A percentile compares a stretch with the other conserved stretches of the same genome.
Evolutionary conservation across 2,329 filamentous ascomycete species (phyloP).

Genomic region (Botrytis sinoallii): DNA sequence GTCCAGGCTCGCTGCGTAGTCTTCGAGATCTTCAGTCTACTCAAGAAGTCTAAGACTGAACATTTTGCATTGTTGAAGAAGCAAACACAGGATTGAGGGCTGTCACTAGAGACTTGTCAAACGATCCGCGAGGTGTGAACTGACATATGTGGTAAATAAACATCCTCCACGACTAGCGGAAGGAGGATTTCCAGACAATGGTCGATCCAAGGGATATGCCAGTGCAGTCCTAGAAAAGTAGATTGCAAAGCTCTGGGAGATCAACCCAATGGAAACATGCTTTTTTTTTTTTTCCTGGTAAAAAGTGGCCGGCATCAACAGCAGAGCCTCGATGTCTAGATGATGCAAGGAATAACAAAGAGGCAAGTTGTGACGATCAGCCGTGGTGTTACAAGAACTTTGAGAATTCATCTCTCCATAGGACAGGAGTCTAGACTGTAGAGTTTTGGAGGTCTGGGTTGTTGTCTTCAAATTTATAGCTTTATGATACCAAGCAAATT

Average conservation of each 20-base stretch:
- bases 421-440: background rate
- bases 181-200: background rate
- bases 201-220: background rate
- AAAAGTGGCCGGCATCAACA: background rate
- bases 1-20: background rate
- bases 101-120: background rate
- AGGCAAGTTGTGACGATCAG: background rate
- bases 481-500: background rate
- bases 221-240: background rate
- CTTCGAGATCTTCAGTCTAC: background rate
- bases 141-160: background rate
- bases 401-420: no score
- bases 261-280: background rate
- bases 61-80: background rate
- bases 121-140: background rate
- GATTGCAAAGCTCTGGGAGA: background rate
- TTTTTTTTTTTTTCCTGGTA: background rate
- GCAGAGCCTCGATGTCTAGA: background rate
- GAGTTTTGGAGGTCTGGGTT: background rate
- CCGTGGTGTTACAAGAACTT: background rate
- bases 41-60: background rate
- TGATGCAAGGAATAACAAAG: background rate
- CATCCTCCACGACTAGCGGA: background rate
- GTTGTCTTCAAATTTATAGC: background rate
- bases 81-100: background rate